phyloP scores from a whole-genome alignment of 2,329 filamentous ascomycete species.

The Endothia cerciana region DNA sequence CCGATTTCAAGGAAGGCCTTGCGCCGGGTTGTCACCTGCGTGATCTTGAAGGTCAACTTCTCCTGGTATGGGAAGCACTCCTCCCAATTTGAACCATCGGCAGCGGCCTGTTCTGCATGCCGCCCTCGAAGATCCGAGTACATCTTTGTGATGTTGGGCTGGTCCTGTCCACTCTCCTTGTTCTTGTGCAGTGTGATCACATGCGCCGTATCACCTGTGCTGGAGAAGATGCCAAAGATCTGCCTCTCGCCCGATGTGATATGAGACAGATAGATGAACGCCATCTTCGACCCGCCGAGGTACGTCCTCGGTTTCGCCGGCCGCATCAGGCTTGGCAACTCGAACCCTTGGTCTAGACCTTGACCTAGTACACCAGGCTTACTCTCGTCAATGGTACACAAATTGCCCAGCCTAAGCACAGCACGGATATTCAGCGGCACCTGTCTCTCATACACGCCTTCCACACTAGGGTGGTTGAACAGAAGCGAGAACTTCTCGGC shows the following conservation, averaged over 20 bases:
- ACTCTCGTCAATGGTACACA: conserved; percentile 90
- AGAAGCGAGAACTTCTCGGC: conserved; percentile 79
- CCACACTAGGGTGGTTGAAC: conserved; percentile 91
- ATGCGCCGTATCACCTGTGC: conserved; percentile 76
- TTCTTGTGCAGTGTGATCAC: conserved; percentile 86
- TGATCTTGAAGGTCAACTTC: conserved; percentile 81
- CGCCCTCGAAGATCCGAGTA: conserved; percentile 77
- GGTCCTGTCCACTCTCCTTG: conserved; percentile 75
- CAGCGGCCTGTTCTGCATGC: conserved; percentile 61
- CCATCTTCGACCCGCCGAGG: conserved; percentile 72
- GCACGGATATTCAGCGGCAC: conserved; percentile 86
- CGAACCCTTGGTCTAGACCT: conserved; percentile 92
- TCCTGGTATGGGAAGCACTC: conserved; percentile 87
- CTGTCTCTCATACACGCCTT: conserved; percentile 96
- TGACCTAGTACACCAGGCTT: conserved; percentile 90
- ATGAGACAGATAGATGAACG: conserved; percentile 92
- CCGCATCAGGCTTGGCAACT: conserved; percentile 74
- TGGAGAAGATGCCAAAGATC: conserved; percentile 92
- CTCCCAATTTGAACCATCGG: conserved; percentile 71
- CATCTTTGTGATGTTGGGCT: conserved; percentile 88
- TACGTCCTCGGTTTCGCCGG: conserved; percentile 70
- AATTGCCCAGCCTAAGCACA: conserved; percentile 84
- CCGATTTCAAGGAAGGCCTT: conserved; percentile 88
- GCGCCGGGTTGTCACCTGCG: conserved; percentile 84
- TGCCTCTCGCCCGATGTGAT: conserved; percentile 88